Evolutionary conservation across 73 alveolate species (phyloP).

Genomic region (Durusdinium trenchii): DNA sequence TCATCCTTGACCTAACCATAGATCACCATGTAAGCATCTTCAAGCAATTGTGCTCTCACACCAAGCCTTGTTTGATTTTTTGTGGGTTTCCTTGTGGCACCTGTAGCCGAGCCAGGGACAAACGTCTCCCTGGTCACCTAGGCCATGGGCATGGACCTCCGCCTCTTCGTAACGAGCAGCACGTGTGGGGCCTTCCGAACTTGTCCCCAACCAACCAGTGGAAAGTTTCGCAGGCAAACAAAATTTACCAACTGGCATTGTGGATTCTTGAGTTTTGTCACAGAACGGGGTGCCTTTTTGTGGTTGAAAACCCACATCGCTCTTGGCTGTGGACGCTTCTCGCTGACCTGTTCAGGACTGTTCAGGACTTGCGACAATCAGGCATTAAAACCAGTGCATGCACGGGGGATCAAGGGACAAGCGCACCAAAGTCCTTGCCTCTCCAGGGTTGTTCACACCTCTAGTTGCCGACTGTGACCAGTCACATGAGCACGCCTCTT

Average conservation of each 20-base stretch:
- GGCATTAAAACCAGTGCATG: neutral
- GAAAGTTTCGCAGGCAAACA: neutral
- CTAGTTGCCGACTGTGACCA: neutral
- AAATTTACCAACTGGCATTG: neutral
- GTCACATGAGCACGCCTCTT: neutral
- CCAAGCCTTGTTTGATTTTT: neutral
- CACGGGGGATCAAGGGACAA: neutral
- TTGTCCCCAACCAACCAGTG: neutral
- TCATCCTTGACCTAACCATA: neutral
- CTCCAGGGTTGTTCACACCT: neutral
- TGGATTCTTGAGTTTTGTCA: neutral
- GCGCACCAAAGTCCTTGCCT: neutral
- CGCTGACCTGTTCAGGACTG: neutral
- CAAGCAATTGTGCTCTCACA: neutral
- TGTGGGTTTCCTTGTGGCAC: conserved; percentile 10
- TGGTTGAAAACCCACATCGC: neutral
- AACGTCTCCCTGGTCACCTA: neutral
- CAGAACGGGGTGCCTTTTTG: neutral
- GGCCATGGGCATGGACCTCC: neutral
- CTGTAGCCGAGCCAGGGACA: neutral
- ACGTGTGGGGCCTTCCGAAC: neutral
- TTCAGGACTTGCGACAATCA: neutral
- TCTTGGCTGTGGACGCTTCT: neutral
- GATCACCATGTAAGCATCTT: neutral
- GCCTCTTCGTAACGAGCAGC: neutral